Base-by-base conservation (phyloP, 192 early-diverging fungal genomes). In the Phycomyces nitens region DNA sequence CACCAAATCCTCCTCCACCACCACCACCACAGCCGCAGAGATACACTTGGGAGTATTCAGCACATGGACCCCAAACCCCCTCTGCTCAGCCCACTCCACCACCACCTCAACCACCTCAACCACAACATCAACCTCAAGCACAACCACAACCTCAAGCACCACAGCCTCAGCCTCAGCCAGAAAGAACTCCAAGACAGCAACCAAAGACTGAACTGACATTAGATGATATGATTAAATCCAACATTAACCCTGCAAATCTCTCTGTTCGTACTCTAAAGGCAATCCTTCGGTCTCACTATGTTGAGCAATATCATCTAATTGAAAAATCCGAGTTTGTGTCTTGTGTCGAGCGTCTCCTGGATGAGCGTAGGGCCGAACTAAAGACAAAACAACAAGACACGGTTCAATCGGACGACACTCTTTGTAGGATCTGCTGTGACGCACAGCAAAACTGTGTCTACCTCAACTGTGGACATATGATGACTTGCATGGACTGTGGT, bases 341-440 rank as follows among this genome's bases (percentile, higher is more conserved):
- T 34, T 71, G 83, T 0, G 85, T 93, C 0, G 66, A 86, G 27
- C 76, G 81, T 53, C 77, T 94, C 9, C 72, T 91, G 0, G 83
- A 85, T 14, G 82, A 88, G 20, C 62, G 52, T 10, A 63, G 40
- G 23, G 40, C 18, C 0, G 50, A 62, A 38, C 18, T 51, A 9
- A 27, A 72, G 65, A n/a, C 75, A 76, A 42, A 63, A 71, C 23
- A 82, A 84, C 23, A 81, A 79, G 82, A 74, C 80, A 11, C 67
- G 62, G 57, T 41, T 26, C n/a, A 14, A 39, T 42, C 18, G 11
- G 43, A 72, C 0, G 91, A 91, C 41, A 73, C 78, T n/a, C 53
- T 89, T 29, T 94, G 92, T 78, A 86, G 87, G 67, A 89, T 94
- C 26, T 94, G 92, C 66, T 91, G 84, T 74, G 91, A 92, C 69